These are phyloP conservation scores for Aspergillus unguis DNA, from an alignment of 2,329 filamentous ascomycete genomes.

Conservation along the genomic window DNA sequence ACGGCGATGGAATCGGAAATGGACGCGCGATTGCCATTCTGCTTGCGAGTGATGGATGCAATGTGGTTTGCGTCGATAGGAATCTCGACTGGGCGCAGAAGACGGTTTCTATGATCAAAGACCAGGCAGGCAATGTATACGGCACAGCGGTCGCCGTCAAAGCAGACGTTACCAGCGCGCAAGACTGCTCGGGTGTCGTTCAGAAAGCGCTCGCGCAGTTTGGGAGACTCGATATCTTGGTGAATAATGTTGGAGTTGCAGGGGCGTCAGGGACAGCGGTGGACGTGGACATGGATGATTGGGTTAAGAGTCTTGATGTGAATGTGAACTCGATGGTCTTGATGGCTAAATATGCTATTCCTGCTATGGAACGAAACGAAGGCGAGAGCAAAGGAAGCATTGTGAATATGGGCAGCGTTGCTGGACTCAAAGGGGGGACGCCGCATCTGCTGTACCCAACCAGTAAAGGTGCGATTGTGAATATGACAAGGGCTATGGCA, in stretches of 20 bases:
- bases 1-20: slow-evolving; percentile 59
- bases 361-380: slow-evolving; percentile 56
- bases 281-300: slow-evolving; percentile 58
- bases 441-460: slow-evolving; percentile 54
- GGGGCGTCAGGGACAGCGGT: slow-evolving; percentile 59
- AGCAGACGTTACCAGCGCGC: slow-evolving; percentile 55
- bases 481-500: slow-evolving; percentile 57
- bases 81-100: slow-evolving; percentile 49
- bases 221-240: slow-evolving; percentile 59
- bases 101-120: slow-evolving; percentile 53
- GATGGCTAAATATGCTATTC: slow-evolving; percentile 61
- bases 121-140: slow-evolving; percentile 17
- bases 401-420: slow-evolving; percentile 61
- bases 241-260: slow-evolving; percentile 63
- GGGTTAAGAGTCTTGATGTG: slow-evolving; percentile 56
- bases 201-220: slow-evolving; percentile 43
- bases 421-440: slow-evolving; percentile 50
- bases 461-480: slow-evolving; percentile 53
- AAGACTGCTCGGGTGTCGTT: slow-evolving; percentile 49
- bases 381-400: slow-evolving; percentile 32
- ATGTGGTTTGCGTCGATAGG: slow-evolving; percentile 58
- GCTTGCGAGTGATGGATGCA: slow-evolving; percentile 57
- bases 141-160: slow-evolving; percentile 30
- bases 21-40: slow-evolving; percentile 58
- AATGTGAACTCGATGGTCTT: slow-evolving; percentile 65